These are phyloP conservation scores for Vitis amurensis DNA, from an alignment of 164 flowering plant species.

Conservation along the genomic window DNA sequence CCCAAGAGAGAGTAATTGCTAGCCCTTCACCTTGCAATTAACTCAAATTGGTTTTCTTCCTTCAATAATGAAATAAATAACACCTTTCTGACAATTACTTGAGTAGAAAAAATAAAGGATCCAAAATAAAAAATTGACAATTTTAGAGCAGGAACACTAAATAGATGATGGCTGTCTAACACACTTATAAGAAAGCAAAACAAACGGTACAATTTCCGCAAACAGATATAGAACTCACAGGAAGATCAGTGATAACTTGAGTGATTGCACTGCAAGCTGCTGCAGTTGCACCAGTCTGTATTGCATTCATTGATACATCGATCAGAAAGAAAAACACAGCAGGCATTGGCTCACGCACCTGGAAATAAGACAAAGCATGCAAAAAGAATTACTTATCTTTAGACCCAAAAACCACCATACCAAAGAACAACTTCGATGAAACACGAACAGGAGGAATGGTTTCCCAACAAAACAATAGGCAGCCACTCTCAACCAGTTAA, in stretches of 20 bases:
- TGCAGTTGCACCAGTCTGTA: slow-evolving; percentile 99
- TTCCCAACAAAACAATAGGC: neutral
- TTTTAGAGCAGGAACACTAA: no score
- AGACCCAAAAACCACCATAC: neutral
- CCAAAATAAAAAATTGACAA: no score
- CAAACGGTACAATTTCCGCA: neutral
- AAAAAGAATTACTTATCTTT: neutral
- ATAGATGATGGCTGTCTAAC: no score
- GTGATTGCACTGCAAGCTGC: slow-evolving; percentile 96
- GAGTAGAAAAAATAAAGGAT: no score
- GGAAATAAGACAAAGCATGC: slow-evolving; percentile 11
- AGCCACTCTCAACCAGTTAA: neutral
- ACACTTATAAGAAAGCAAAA: neutral
- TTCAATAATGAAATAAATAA: no score
- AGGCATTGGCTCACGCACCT: slow-evolving; percentile 99
- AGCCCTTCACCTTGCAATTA: no score
- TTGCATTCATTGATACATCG: slow-evolving; percentile 96
- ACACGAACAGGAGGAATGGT: neutral
- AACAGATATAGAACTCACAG: slow-evolving; percentile 56
- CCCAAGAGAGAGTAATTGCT: no score
- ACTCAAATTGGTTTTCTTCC: no score
- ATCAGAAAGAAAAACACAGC: slow-evolving; percentile 93
- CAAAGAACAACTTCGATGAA: neutral
- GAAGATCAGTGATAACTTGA: slow-evolving; percentile 92
- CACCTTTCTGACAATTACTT: no score